These are phyloP conservation scores for Pichia terricola DNA, from an alignment of 1,139 yeast species.

Conservation along the genomic window DNA sequence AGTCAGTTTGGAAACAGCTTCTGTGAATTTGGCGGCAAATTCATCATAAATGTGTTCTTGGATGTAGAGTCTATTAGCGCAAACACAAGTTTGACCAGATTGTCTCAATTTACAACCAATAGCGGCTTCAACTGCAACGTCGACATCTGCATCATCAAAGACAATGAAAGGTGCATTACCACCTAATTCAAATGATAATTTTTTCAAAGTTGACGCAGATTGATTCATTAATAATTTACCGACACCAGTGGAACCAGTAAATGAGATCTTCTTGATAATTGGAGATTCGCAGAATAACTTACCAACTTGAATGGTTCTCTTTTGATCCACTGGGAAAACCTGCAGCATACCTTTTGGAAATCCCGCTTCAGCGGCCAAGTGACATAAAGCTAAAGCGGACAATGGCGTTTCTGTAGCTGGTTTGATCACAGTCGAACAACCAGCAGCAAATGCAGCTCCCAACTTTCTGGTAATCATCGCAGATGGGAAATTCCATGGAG, in stretches of 20 bases:
- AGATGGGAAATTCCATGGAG: slow-evolving; percentile 96
- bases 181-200: slow-evolving; percentile 81
- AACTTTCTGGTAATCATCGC: slow-evolving; percentile 93
- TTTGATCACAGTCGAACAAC: slow-evolving; percentile 84
- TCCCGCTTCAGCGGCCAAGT: slow-evolving; percentile 71
- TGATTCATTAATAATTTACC: slow-evolving; percentile 80
- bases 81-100: slow-evolving; percentile 77
- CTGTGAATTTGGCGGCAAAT: slow-evolving; percentile 44
- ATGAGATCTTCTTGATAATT: slow-evolving; percentile 66
- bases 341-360: slow-evolving; percentile 78
- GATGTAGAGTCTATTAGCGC: slow-evolving; percentile 69
- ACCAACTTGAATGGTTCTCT: slow-evolving; percentile 53
- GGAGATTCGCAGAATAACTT: slow-evolving; percentile 63
- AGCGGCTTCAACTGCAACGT: slow-evolving; percentile 68
- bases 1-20: slow-evolving; percentile 42
- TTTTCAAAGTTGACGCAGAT: slow-evolving; percentile 71
- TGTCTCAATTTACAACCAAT: slow-evolving; percentile 64
- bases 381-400: slow-evolving; percentile 73
- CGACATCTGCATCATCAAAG: slow-evolving; percentile 77
- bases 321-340: slow-evolving; percentile 48
- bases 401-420: slow-evolving; percentile 91
- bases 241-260: slow-evolving; percentile 88
- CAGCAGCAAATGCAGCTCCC: slow-evolving; percentile 91
- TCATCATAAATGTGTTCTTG: slow-evolving; percentile 57
- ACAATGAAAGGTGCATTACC: slow-evolving; percentile 93